Evolutionary conservation across 345 rosid species (phyloP), one percentile per base, ranked within the genome.

Genomic region (Salix caprea): DNA sequence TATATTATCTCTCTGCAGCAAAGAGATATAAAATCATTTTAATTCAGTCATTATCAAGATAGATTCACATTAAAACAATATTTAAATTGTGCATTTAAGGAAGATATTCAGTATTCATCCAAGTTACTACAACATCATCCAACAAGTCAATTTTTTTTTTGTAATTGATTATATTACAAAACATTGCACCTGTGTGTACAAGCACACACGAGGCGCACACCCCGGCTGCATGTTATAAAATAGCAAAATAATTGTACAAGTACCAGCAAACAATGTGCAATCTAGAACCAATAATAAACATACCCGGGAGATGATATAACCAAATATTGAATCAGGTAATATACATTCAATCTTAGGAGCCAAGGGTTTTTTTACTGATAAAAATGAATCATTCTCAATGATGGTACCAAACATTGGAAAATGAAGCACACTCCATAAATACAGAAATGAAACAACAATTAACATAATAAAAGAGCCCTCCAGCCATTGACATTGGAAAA

Each of bases 1-100:
- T 72, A 92, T 85, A 74, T 79, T 85, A 69, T 91, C 97, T 83
- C 93, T 92, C 99, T 96, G 95, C 91, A 80, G 75, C 56, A 84
- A 75, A 74, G 19, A 30, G 46, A 83, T 71, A 40, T 13, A 18
- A 72, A 34, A 50, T 67, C 61, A 74, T 24, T 30, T 7, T 30
- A 34, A 34, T 34, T 76, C 52, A 32, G 30, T 77, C 13, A 48
- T 56, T 40, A 42, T 52, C 48, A 21, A 44, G 50, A 82, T 12
- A 36, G 24, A 71, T 16, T 69, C 44, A n/a, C 54, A 72, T 32
- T 19, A 69, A 48, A 44, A 34, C 26, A 44, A 15, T 46, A 14
- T 12, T 40, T 50, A 78, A 74, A 77, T 19, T n/a, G 42, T 70
- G 62, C 64, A 56, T 50, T 61, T 50, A 39, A 62, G 73, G 54